These are phyloP conservation scores for Exserohilum rostratum DNA, from an alignment of 2,329 filamentous ascomycete genomes.

Conservation along the genomic window DNA sequence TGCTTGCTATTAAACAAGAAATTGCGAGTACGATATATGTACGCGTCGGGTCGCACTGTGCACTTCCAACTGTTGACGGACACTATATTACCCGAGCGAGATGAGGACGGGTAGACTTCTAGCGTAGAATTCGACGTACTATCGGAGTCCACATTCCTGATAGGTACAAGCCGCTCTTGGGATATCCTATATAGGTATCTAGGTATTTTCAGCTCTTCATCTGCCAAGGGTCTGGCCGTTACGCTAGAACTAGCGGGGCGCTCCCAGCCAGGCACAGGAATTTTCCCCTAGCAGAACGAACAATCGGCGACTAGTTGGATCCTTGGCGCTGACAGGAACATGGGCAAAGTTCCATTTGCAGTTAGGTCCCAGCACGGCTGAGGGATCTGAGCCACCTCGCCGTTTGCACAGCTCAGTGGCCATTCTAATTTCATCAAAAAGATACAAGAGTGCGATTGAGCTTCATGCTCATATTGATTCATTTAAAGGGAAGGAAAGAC, in stretches of 20 bases:
- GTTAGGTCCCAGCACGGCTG: not conserved
- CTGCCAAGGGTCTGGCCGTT: not conserved
- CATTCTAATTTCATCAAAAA: not conserved
- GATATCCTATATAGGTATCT: not conserved
- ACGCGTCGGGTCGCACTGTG: not conserved
- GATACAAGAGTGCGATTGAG: not conserved
- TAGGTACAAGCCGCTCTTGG: not conserved
- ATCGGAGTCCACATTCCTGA: not conserved
- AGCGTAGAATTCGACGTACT: not conserved
- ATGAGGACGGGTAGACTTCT: not conserved
- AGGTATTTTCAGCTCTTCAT: not conserved
- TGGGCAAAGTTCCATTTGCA: not conserved
- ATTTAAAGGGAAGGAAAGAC: not conserved
- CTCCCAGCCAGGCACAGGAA: not conserved
- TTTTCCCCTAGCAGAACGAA: not conserved
- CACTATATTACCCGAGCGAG: not conserved
- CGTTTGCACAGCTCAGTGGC: not conserved
- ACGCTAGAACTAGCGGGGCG: not conserved
- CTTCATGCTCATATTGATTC: not conserved
- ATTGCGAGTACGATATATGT: not conserved
- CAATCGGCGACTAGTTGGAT: not conserved
- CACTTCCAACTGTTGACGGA: not conserved
- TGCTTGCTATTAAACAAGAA: no score
- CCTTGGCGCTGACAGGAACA: not conserved
- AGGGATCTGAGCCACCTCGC: not conserved